Evolutionary conservation across 352 stramenopile species (phyloP).

Genomic region (Pythium utonaiense): DNA sequence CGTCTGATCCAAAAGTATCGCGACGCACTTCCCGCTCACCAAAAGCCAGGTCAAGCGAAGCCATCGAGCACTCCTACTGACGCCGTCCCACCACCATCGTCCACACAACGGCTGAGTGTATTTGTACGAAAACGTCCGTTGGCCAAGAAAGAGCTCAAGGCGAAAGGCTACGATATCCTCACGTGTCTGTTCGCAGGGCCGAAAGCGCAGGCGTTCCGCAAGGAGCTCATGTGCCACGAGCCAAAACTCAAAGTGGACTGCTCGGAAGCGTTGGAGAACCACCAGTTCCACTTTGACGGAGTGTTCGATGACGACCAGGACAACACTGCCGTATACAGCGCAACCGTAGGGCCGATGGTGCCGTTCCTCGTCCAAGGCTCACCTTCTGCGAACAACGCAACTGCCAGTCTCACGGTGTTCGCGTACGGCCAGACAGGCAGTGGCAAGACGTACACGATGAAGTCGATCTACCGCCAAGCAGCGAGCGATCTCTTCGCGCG

Average conservation of each 20-base stretch:
- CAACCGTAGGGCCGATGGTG: slow-evolving; percentile 54
- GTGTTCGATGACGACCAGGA: slow-evolving; percentile 91
- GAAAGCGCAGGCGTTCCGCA: slow-evolving; percentile 14
- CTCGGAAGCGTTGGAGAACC: slow-evolving; percentile 64
- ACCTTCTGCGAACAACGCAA: slow-evolving; percentile 15
- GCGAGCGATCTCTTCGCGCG: slow-evolving; percentile 56
- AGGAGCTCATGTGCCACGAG: slow-evolving; percentile 65
- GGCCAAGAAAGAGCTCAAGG: slow-evolving; percentile 59
- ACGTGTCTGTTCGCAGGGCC: slow-evolving; percentile 34
- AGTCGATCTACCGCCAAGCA: slow-evolving; percentile 62
- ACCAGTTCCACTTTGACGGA: slow-evolving; percentile 69
- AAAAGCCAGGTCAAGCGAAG: slow-evolving; percentile 2
- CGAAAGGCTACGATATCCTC: slow-evolving; percentile 67
- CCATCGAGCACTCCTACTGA: background rate
- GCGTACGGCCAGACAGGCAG: slow-evolving; percentile 96
- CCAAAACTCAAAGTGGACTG: slow-evolving; percentile 72
- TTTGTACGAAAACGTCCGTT: slow-evolving; percentile 71
- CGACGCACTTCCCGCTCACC: too few relatives aligned
- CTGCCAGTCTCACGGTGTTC: slow-evolving; percentile 88
- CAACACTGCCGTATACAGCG: slow-evolving; percentile 91
- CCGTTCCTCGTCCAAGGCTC: slow-evolving; percentile 34
- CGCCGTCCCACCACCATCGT: background rate
- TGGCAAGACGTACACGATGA: slow-evolving; percentile 95
- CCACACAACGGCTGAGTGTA: slow-evolving; percentile 38
- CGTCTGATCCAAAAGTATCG: too few relatives aligned